These are phyloP conservation scores for Lodderomyces pseudojiufengensis DNA, from an alignment of 1,139 yeast species.

Conservation along the genomic window DNA sequence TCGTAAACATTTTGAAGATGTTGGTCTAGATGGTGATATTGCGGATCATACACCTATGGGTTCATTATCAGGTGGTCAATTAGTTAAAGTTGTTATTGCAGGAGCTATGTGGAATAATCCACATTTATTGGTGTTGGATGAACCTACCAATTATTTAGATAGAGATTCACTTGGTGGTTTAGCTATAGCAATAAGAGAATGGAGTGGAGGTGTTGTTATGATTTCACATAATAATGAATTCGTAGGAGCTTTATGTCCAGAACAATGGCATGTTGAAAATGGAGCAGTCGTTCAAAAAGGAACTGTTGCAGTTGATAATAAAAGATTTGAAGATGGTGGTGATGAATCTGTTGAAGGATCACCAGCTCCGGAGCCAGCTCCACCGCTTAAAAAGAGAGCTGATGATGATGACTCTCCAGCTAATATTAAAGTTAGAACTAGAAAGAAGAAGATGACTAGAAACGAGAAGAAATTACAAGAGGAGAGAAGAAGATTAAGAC, in stretches of 20 bases:
- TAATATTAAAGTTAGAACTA: constrained; percentile 83
- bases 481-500: constrained; percentile 90
- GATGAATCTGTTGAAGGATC: constrained; percentile 31
- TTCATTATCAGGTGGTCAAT: constrained; percentile 94
- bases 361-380: constrained; percentile 27
- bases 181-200: constrained; percentile 95
- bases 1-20: constrained; percentile 94
- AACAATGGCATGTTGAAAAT: constrained; percentile 95
- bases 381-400: constrained; percentile 42
- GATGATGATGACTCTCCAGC: constrained; percentile 92
- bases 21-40: constrained; percentile 95
- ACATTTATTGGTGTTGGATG: constrained; percentile 87
- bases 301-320: constrained; percentile 65
- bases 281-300: constrained; percentile 88
- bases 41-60: constrained; percentile 98
- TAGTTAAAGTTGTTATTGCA: constrained; percentile 97
- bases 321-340: constrained; percentile 73
- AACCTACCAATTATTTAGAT: constrained; percentile 69
- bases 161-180: constrained; percentile 97
- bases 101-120: constrained; percentile 99
- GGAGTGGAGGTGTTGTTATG: constrained; percentile 98
- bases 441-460: constrained; percentile 96
- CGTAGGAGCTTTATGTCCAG: constrained; percentile 96
- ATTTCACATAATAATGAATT: constrained; percentile 97
- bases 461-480: constrained; percentile 90